These are phyloP conservation scores for Cardiospermum halicacabum DNA, from an alignment of 345 rosid species.

Conservation along the genomic window DNA sequence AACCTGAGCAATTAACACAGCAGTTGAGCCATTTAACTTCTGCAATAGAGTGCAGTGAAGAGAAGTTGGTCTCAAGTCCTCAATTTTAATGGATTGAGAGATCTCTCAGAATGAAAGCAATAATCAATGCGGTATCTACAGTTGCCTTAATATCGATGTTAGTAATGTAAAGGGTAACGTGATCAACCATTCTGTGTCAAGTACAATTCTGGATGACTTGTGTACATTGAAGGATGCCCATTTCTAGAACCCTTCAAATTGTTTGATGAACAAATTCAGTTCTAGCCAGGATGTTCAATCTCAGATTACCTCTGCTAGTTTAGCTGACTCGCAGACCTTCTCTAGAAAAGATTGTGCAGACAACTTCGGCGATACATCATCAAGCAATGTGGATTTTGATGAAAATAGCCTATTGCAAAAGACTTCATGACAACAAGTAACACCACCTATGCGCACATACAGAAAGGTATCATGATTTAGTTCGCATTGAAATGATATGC, in stretches of 20 bases:
- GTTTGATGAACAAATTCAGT: conserved; percentile 60
- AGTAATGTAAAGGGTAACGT: conserved; percentile 58
- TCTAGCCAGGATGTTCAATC: conserved; percentile 93
- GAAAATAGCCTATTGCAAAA: conserved; percentile 63
- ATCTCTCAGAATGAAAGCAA: conserved; percentile 60
- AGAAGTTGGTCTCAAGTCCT: conserved; percentile 28
- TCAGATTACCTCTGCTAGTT: conserved; percentile 86
- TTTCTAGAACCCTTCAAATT: conserved; percentile 64
- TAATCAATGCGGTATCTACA: conserved; percentile 54
- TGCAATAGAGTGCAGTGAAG: conserved; percentile 31
- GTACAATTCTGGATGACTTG: conserved; percentile 65
- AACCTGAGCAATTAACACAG: conserved; percentile 41
- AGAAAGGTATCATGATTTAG: conserved; percentile 55
- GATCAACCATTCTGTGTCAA: conserved; percentile 69
- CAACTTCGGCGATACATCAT: conserved; percentile 84
- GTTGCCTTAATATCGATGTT: conserved; percentile 54
- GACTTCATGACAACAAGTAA: conserved; percentile 67
- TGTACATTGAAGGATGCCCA: conserved; percentile 62
- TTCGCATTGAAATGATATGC: neutral
- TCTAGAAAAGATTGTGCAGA: conserved; percentile 76
- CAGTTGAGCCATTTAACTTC: conserved; percentile 43
- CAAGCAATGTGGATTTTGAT: conserved; percentile 82
- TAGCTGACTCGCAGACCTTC: conserved; percentile 75
- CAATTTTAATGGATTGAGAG: conserved; percentile 35
- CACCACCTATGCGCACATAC: conserved; percentile 78